phyloP scores from a whole-genome alignment of 2,329 filamentous ascomycete species.

The Knoxdaviesia capensis region DNA sequence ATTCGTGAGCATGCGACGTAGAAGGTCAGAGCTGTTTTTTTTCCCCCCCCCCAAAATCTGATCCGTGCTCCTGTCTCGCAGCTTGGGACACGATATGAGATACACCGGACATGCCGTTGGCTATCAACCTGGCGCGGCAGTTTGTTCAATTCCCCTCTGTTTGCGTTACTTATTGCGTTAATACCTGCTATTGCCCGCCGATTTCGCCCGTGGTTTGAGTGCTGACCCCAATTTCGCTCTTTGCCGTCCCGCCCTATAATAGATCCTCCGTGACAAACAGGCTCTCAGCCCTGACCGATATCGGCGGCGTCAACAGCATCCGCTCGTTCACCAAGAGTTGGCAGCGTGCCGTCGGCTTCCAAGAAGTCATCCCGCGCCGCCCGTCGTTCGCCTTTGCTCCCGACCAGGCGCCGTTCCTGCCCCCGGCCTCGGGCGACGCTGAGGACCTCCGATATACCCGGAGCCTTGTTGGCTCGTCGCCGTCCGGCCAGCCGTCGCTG shows the following conservation, averaged over 20 bases:
- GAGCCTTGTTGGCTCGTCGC: slow-evolving; percentile 17
- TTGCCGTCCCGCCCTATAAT: not conserved
- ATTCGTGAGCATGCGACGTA: too few species aligned
- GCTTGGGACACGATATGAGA: too few species aligned
- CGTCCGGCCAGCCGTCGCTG: slow-evolving; percentile 19
- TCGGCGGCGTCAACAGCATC: slow-evolving; percentile 83
- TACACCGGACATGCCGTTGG: too few species aligned
- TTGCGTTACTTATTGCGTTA: too few species aligned
- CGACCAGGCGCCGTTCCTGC: slow-evolving; percentile 26
- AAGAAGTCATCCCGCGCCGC: slow-evolving; percentile 65
- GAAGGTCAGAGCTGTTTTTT: too few species aligned
- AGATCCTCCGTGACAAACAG: slow-evolving; percentile 40
- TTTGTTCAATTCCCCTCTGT: too few species aligned
- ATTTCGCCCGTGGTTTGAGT: too few species aligned
- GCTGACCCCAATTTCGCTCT: not conserved
- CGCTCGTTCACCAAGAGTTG: slow-evolving; percentile 85
- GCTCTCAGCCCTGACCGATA: slow-evolving; percentile 40
- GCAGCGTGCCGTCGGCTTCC: slow-evolving; percentile 76
- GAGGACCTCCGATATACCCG: slow-evolving; percentile 9
- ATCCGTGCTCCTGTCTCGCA: too few species aligned
- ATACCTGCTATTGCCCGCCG: too few species aligned
- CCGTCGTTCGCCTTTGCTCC: slow-evolving; percentile 51
- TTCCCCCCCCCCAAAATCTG: too few species aligned
- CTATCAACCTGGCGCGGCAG: too few species aligned
- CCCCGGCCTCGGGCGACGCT: slow-evolving; percentile 8